These are phyloP conservation scores for Brasilioporus rufonigricans DNA, from an alignment of 768 basidiomycete genomes.

Conservation along the genomic window DNA sequence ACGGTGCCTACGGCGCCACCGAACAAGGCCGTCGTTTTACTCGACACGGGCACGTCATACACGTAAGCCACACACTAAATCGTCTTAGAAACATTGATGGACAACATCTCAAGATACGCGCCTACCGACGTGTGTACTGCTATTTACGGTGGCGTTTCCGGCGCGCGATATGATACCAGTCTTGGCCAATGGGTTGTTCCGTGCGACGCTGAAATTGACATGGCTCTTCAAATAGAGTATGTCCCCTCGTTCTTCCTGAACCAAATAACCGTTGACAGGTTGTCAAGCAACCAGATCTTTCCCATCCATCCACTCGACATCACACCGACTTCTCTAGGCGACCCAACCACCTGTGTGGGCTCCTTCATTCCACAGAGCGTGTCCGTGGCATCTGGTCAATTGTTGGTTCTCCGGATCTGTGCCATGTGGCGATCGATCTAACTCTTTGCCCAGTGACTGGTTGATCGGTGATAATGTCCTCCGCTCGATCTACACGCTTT, in stretches of 20 bases:
- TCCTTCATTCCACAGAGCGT: conserved; percentile 69
- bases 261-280: conserved; percentile 11
- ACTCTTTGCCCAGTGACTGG: conserved; percentile 58
- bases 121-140: conserved; percentile 61
- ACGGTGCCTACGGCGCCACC: conserved; percentile 55
- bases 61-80: conserved; percentile 46
- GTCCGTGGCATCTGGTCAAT: conserved; percentile 59
- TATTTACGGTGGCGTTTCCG: conserved; percentile 66
- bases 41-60: conserved; percentile 83
- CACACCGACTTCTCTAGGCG: conserved; percentile 44
- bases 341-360: conserved; percentile 60
- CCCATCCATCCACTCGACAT: conserved; percentile 82
- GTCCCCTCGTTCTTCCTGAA: conserved; percentile 23
- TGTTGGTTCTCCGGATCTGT: conserved; percentile 43
- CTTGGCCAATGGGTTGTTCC: conserved; percentile 71
- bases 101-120: conserved; percentile 53
- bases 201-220: conserved; percentile 69
- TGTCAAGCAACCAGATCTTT: conserved; percentile 62
- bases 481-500: conserved; percentile 78
- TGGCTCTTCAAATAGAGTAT: conserved; percentile 77
- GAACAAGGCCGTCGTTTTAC: conserved; percentile 69
- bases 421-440: background rate
- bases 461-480: conserved; percentile 81
- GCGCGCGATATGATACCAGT: conserved; percentile 53
- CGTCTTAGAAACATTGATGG: conserved; percentile 1